Base-by-base conservation (phyloP, 148 eudicot species). In the Spergularia marina region DNA sequence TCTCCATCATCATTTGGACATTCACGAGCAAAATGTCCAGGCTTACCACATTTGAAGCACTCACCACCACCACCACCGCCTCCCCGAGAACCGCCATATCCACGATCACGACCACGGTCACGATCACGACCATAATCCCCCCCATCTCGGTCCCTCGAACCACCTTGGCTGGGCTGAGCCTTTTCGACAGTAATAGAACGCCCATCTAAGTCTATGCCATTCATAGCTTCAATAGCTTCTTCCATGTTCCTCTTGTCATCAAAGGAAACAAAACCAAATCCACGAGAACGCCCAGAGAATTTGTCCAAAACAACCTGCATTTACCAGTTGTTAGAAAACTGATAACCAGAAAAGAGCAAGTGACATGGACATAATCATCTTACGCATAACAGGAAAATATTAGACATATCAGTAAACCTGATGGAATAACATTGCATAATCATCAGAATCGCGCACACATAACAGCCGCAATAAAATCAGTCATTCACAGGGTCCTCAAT, bases 231-330 rank as follows among this genome's bases (percentile, higher is more conserved):
- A 77, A 95, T 95, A 49, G 99, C 99, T 67, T 95, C 99, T 80
- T 95, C 99, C 97, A 92, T 90, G 49, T 89, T 88, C 70, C 84
- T 82, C 86, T 89, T 87, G 58, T 92, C 96, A 81, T 95, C 93
- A 77, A 92, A 95, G 67, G 96, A 85, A 75, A 95, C 93, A 81
- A 95, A 95, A 59, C 99, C 99, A 85, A 92, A 95, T 64, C 99
- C 99, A 75, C 97, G 96, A 51, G 99, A 89, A 68, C 97, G 94
- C 8, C 96, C 97, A 69, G 99, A 89, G 65, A 79, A 79, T 84
- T 87, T 95, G 87, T 95, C 99, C 62, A 95, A 66, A 53, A 88
- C 94, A 62, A 91, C 97, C 98, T 93, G 78, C 41, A 68, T 44
- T 54, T 7, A 30, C 36, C 36, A 2, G 10, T 67, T 1, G 17